phyloP scores from a whole-genome alignment of 441 rosid genomes.

The Populus tomentosa region DNA sequence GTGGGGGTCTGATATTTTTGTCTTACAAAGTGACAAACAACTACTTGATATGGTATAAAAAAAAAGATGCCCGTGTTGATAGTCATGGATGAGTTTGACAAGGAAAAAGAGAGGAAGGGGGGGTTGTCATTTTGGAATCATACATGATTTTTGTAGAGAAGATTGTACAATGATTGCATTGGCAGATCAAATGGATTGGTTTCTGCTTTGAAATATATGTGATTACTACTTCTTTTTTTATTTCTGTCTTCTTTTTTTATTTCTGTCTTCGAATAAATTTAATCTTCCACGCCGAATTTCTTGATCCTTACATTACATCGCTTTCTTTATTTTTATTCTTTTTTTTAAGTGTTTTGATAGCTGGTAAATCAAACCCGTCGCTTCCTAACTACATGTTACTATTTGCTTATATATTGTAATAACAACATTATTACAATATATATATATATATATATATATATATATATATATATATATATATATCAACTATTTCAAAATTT shows the following conservation, averaged over 20 bases:
- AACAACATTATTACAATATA: too few relatives aligned
- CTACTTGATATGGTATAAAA: slow-evolving; percentile 25
- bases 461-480: too few relatives aligned
- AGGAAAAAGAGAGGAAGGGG: background rate
- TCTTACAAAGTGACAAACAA: slow-evolving; percentile 19
- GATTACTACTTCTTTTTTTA: background rate
- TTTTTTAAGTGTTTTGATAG: too few relatives aligned
- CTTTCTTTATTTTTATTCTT: background rate
- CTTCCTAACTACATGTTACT: too few relatives aligned
- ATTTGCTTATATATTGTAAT: too few relatives aligned
- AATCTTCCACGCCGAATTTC: background rate
- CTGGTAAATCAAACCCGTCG: too few relatives aligned
- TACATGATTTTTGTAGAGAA: slow-evolving; percentile 29
- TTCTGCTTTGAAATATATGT: slow-evolving; percentile 2
- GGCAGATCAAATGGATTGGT: slow-evolving; percentile 11
- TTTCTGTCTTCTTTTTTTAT: background rate
- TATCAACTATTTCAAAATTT: too few relatives aligned
- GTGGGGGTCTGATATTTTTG: slow-evolving; percentile 14
- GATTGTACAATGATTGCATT: slow-evolving; percentile 16
- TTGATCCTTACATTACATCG: background rate
- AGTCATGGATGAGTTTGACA: slow-evolving; percentile 33
- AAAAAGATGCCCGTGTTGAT: slow-evolving; percentile 22
- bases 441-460: too few relatives aligned
- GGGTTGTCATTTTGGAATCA: slow-evolving; percentile 19
- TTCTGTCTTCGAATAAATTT: background rate